Conservation (phyloP, 1,284 basidiomycete genomes). For the Sporisorium graminicola region DNA sequence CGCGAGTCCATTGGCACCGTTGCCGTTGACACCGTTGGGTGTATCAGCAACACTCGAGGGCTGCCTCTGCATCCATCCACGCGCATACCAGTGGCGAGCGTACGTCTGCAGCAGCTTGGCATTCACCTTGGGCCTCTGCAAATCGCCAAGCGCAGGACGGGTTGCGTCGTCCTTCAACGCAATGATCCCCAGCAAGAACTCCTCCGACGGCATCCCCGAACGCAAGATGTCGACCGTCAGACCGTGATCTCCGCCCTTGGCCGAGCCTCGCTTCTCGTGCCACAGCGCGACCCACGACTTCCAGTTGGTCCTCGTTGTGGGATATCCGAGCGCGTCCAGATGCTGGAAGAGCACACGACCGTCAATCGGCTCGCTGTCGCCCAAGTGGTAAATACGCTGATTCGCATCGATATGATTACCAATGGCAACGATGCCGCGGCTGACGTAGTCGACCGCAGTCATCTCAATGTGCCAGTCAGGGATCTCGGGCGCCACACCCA, state of each 20-base stretch:
- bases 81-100: constrained; percentile 64
- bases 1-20: constrained; percentile 21
- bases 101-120: constrained; percentile 62
- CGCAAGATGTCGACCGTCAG: constrained; percentile 65
- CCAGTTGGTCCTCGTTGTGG: constrained; percentile 58
- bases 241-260: constrained; percentile 51
- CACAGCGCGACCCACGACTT: constrained; percentile 65
- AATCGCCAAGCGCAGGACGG: constrained; percentile 39
- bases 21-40: constrained; percentile 18
- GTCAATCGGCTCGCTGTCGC: constrained; percentile 62
- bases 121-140: constrained; percentile 61
- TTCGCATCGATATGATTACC: constrained; percentile 54
- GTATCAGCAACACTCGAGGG: constrained; percentile 37
- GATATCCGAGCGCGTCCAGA: constrained; percentile 62
- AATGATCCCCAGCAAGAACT: constrained; percentile 56
- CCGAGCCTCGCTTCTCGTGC: constrained; percentile 57
- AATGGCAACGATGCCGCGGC: constrained; percentile 63
- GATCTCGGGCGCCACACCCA: constrained; percentile 64
- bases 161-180: constrained; percentile 66
- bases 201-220: constrained; percentile 64
- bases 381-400: constrained; percentile 65
- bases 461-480: constrained; percentile 66
- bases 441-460: constrained; percentile 68
- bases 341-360: constrained; percentile 58
- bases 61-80: constrained; percentile 63